Percentiles rank a stretch among this genome's conserved stretches.
Conservation (phyloP, 306 rosid species). For the Sechiopsis laciniata region DNA sequence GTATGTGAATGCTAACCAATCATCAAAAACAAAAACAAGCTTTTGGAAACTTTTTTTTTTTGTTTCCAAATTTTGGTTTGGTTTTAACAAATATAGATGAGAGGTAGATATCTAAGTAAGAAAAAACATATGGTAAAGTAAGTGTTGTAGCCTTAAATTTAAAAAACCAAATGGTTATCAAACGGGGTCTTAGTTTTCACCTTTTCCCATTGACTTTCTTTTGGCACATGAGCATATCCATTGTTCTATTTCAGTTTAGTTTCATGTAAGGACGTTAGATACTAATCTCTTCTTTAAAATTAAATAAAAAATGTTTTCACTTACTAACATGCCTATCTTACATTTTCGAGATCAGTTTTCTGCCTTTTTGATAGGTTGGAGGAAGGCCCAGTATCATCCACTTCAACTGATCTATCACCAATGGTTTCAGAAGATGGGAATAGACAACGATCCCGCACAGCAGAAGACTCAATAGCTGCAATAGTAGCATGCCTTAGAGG, state of each 20-base stretch:
- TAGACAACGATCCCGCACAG: constrained; percentile 63
- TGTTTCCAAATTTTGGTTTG: too few relatives aligned
- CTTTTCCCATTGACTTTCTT: not conserved
- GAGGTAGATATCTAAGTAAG: too few relatives aligned
- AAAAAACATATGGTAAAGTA: too few relatives aligned
- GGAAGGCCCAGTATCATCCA: constrained; percentile 28
- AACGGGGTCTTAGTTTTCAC: not conserved
- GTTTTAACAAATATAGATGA: too few relatives aligned
- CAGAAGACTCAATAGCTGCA: constrained; percentile 80
- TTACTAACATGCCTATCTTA: constrained; percentile 24
- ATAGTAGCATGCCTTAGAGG: constrained; percentile 82
- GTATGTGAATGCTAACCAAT: too few relatives aligned
- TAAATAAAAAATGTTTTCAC: not conserved
- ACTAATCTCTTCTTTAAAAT: not conserved
- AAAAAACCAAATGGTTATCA: too few relatives aligned
- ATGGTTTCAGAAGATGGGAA: constrained; percentile 36
- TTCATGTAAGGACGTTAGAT: not conserved
- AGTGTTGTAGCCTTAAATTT: too few relatives aligned
- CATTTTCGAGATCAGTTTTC: constrained; percentile 41
- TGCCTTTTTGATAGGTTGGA: constrained; percentile 52
- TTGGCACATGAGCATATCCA: not conserved
- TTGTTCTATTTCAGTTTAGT: not conserved
- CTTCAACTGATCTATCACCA: constrained; percentile 36
- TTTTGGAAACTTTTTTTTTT: too few relatives aligned
- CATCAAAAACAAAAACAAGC: too few relatives aligned